Conservation (phyloP, 768 basidiomycete genomes). For the Panaeolus papilionaceus region DNA sequence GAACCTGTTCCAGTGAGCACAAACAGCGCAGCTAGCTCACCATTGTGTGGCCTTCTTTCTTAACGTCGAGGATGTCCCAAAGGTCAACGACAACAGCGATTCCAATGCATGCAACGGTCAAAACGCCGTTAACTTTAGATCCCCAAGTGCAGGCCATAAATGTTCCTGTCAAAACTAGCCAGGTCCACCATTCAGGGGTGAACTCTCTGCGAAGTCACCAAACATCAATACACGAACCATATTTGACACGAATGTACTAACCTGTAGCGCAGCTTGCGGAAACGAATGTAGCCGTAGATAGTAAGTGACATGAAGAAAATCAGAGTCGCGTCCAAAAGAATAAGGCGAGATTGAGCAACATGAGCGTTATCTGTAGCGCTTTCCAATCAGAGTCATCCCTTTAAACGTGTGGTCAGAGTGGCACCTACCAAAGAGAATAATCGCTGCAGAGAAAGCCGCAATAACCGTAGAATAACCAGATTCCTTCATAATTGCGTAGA, state of each 20-base stretch:
- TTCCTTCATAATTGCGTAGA: conserved; percentile 98
- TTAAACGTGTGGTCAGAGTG: not conserved
- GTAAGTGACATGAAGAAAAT: conserved; percentile 97
- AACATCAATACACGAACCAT: conserved; percentile 19
- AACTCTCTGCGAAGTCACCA: conserved; percentile 67
- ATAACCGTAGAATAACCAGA: conserved; percentile 93
- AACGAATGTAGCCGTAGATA: conserved; percentile 91
- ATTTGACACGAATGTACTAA: conserved; percentile 37
- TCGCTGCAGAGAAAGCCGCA: conserved; percentile 85
- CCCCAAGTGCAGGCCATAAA: conserved; percentile 97
- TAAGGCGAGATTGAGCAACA: conserved; percentile 93
- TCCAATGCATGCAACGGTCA: conserved; percentile 90
- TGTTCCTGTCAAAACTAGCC: conserved; percentile 88
- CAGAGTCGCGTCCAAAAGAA: conserved; percentile 91
- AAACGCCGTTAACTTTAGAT: conserved; percentile 96
- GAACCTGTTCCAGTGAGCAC: not conserved
- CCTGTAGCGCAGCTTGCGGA: conserved; percentile 93
- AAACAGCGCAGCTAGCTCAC: conserved; percentile 45
- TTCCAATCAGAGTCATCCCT: not conserved
- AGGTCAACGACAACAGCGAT: conserved; percentile 92
- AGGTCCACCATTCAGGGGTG: conserved; percentile 90
- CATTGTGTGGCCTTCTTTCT: conserved; percentile 75
- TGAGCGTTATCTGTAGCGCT: conserved; percentile 87
- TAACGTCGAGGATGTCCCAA: conserved; percentile 91
- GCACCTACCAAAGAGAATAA: conserved; percentile 86